phyloP scores from a whole-genome alignment of 1,139 yeast genomes.

The Diutina siamensis region DNA sequence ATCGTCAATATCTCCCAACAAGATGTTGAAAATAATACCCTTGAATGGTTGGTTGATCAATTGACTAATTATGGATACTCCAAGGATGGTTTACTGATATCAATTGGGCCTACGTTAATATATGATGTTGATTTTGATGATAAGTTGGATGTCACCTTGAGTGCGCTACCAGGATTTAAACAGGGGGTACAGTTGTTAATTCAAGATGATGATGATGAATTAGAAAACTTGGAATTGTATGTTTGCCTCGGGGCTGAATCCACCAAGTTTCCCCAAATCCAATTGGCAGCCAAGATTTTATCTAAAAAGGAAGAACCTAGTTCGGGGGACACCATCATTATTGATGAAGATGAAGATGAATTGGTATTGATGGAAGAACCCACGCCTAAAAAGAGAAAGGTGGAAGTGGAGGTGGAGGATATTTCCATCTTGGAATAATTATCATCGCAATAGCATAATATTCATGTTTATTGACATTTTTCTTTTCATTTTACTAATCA shows the following conservation, averaged over 20 bases:
- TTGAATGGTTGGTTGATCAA: constrained; percentile 34
- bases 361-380: not conserved
- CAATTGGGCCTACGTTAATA: constrained; percentile 48
- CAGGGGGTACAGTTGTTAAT: constrained; percentile 52
- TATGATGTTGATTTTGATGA: constrained; percentile 90
- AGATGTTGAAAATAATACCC: constrained; percentile 11
- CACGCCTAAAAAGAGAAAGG: not conserved
- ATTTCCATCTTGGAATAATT: not conserved
- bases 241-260: constrained; percentile 18
- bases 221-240: constrained; percentile 62
- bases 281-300: not conserved
- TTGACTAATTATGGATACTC: constrained; percentile 45
- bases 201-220: constrained; percentile 66
- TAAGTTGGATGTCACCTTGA: constrained; percentile 39
- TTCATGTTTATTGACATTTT: too few relatives aligned
- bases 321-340: not conserved
- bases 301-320: not conserved
- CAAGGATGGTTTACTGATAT: constrained; percentile 56
- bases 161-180: constrained; percentile 39
- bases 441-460: too few relatives aligned
- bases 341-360: not conserved
- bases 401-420: not conserved
- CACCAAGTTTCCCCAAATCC: not conserved
- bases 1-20: constrained; percentile 10
- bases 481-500: not conserved